These are phyloP conservation scores for Parasarocladium wereldwijsianum DNA, from an alignment of 2,329 filamentous ascomycete genomes.

Conservation along the genomic window DNA sequence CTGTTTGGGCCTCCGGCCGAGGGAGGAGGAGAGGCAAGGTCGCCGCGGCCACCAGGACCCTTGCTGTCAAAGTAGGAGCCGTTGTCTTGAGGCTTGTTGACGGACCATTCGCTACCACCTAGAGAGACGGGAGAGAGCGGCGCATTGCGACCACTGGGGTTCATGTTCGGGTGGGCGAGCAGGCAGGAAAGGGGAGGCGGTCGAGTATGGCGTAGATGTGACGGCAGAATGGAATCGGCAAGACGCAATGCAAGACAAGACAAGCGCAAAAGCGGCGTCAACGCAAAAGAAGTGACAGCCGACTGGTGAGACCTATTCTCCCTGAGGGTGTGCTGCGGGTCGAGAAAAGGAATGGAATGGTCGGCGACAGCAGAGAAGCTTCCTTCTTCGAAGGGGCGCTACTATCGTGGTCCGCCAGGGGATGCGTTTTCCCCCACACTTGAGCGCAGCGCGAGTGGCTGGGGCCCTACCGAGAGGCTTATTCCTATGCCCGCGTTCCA, in stretches of 20 bases:
- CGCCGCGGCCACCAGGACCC: conserved; percentile 41
- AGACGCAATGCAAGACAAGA: too few species aligned
- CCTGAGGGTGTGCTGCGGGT: not conserved
- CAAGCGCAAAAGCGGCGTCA: conserved; percentile 1
- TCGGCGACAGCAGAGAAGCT: not conserved
- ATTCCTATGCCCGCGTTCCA: too few species aligned
- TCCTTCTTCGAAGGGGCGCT: conserved; percentile 2
- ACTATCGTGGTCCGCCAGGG: conserved; percentile 3
- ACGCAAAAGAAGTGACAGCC: not conserved
- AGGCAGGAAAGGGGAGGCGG: conserved; percentile 8
- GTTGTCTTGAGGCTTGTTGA: conserved; percentile 51
- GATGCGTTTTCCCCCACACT: conserved; percentile 5
- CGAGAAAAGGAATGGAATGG: not conserved
- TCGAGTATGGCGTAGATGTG: too few species aligned
- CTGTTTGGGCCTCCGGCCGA: conserved; percentile 44
- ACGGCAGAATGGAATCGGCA: too few species aligned
- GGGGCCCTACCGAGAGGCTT: too few species aligned
- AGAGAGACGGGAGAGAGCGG: conserved; percentile 71
- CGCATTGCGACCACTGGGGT: conserved; percentile 45
- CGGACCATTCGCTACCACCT: conserved; percentile 73
- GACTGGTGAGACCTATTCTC: not conserved
- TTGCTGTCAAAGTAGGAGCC: conserved; percentile 33
- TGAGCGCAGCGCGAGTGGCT: conserved; percentile 3
- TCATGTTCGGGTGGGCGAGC: conserved; percentile 38
- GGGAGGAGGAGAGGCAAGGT: conserved; percentile 54